These are phyloP conservation scores for Carex scoparia DNA, from an alignment of 176 grass and related monocot species.

Conservation along the genomic window DNA sequence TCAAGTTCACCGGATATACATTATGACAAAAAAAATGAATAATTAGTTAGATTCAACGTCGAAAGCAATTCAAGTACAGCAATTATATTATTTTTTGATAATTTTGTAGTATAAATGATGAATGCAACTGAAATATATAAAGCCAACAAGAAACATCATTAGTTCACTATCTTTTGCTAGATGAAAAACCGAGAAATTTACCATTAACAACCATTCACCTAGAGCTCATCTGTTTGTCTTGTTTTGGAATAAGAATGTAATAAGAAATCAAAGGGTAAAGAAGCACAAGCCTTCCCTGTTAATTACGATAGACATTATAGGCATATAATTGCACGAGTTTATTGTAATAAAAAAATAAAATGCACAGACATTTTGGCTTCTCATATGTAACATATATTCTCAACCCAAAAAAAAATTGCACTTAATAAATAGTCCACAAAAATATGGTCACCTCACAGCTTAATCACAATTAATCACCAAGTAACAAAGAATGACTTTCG, in stretches of 20 bases:
- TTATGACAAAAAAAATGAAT: background rate
- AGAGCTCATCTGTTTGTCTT: background rate
- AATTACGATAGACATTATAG: background rate
- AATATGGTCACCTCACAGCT: background rate
- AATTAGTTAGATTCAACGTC: background rate
- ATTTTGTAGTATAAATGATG: background rate
- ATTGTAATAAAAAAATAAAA: background rate
- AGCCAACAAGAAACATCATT: background rate
- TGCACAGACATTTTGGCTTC: background rate
- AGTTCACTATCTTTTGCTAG: background rate
- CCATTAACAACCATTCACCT: background rate
- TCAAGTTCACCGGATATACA: background rate
- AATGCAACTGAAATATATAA: background rate
- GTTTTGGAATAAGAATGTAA: background rate
- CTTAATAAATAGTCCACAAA: slow-evolving; percentile 1
- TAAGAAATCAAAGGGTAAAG: background rate
- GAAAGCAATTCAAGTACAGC: background rate
- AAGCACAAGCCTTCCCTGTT: background rate
- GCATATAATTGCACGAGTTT: background rate
- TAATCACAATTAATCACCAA: slow-evolving; percentile 2
- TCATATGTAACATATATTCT: background rate
- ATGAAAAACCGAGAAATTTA: too few relatives aligned
- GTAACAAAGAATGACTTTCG: slow-evolving; percentile 10
- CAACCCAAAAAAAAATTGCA: background rate
- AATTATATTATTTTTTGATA: background rate